A percentile compares a stretch with the other conserved stretches of the same genome.
Evolutionary conservation across 345 rosid species (phyloP).

Genomic region (Gossypium anomalum): DNA sequence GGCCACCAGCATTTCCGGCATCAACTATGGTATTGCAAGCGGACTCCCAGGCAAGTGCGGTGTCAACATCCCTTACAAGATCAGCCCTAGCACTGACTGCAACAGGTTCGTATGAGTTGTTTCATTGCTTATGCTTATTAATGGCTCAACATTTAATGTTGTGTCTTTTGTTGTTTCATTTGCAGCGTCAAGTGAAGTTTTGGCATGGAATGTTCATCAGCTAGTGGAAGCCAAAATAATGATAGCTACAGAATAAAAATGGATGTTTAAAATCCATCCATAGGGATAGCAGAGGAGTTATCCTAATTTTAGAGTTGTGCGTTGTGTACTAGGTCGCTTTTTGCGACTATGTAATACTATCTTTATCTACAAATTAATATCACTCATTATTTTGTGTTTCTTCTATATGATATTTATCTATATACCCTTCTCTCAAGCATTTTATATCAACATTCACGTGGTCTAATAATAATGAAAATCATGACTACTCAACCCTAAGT

Average conservation of each 20-base stretch:
- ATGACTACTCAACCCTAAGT: no score
- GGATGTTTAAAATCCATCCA: background rate
- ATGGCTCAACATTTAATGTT: background rate
- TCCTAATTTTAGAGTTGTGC: background rate
- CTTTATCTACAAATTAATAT: background rate
- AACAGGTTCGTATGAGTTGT: background rate
- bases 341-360: background rate
- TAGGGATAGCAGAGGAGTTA: background rate
- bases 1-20: background rate
- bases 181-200: background rate
- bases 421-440: background rate
- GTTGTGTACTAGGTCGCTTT: background rate
- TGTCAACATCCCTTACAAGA: slow-evolving; percentile 41
- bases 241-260: background rate
- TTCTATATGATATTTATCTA: no score
- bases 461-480: no score
- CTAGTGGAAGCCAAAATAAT: background rate
- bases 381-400: no score
- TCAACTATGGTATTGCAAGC: slow-evolving; percentile 23
- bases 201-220: background rate
- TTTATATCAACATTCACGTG: background rate
- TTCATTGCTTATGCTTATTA: no score
- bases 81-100: slow-evolving; percentile 41
- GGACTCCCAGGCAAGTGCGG: slow-evolving; percentile 36
- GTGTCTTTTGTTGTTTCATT: background rate